Evolutionary conservation across 2,329 filamentous ascomycete species (phyloP).

Genomic region (Trichoderma endophyticum): DNA sequence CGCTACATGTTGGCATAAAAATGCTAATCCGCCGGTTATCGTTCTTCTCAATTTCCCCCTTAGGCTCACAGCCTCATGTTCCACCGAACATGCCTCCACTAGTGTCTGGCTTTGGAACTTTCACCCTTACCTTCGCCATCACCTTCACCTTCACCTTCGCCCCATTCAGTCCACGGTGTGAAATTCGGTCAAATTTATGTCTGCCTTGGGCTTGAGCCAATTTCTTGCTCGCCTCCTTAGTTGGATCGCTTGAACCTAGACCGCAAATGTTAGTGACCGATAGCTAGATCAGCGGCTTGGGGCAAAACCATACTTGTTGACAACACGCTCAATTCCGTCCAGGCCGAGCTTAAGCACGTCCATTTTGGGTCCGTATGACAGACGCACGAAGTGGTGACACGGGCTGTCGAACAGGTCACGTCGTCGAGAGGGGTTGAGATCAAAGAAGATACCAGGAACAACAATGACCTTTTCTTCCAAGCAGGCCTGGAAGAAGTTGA

Average conservation of each 20-base stretch:
- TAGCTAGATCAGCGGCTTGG: background rate
- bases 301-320: constrained; percentile 58
- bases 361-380: constrained; percentile 82
- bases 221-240: background rate
- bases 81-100: background rate
- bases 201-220: background rate
- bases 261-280: constrained; percentile 10
- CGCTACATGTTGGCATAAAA: background rate
- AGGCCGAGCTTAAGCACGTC: constrained; percentile 74
- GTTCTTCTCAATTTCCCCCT: background rate
- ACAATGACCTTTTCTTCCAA: constrained; percentile 93
- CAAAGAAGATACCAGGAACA: constrained; percentile 96
- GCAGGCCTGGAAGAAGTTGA: constrained; percentile 96
- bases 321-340: constrained; percentile 79
- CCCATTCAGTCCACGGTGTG: background rate
- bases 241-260: constrained; percentile 24
- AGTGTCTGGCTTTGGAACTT: background rate
- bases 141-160: background rate
- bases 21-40: background rate
- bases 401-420: constrained; percentile 91
- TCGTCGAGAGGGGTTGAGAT: constrained; percentile 84
- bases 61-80: background rate
- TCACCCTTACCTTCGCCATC: background rate
- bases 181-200: background rate
- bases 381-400: constrained; percentile 86